Evolutionary conservation across 2,329 filamentous ascomycete species (phyloP).

Genomic region (Colletotrichum costaricense): DNA sequence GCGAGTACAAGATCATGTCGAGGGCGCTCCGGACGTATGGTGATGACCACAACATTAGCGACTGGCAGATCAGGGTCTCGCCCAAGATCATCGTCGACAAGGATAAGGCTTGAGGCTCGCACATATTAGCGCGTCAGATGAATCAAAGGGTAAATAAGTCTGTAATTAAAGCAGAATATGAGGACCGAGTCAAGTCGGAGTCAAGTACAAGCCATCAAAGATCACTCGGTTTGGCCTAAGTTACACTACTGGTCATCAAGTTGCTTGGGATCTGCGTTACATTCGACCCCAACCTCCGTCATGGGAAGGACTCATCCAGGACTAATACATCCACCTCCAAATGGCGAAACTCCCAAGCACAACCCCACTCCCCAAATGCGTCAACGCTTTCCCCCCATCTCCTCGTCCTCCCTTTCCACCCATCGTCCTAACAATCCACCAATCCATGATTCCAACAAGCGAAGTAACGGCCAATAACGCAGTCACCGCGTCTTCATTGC

Average conservation of each 20-base stretch:
- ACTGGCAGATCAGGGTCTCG: conserved; percentile 60
- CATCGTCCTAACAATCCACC: conserved; percentile 18
- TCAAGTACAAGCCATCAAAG: too few species aligned
- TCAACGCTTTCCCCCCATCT: not conserved
- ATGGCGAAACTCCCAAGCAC: not conserved
- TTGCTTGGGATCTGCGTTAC: too few species aligned
- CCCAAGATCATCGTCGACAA: conserved; percentile 21
- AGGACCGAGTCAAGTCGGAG: too few species aligned
- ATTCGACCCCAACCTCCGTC: too few species aligned
- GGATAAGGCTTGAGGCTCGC: too few species aligned
- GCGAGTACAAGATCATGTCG: conserved; percentile 43
- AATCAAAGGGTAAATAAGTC: too few species aligned
- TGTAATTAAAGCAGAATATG: too few species aligned
- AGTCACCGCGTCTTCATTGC: conserved; percentile 34
- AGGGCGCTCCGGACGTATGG: conserved; percentile 63
- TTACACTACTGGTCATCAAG: too few species aligned
- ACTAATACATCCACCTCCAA: conserved; percentile 22
- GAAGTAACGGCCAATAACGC: conserved; percentile 23
- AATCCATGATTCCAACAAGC: conserved; percentile 14
- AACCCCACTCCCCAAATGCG: conserved; percentile 4
- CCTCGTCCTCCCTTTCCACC: not conserved
- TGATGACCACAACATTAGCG: conserved; percentile 50
- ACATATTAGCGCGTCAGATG: too few species aligned
- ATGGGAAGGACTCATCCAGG: not conserved
- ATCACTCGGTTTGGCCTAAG: too few species aligned